Evolutionary conservation across 192 early-diverging fungal species (phyloP).

Genomic region (Coemansia nantahalensis): DNA sequence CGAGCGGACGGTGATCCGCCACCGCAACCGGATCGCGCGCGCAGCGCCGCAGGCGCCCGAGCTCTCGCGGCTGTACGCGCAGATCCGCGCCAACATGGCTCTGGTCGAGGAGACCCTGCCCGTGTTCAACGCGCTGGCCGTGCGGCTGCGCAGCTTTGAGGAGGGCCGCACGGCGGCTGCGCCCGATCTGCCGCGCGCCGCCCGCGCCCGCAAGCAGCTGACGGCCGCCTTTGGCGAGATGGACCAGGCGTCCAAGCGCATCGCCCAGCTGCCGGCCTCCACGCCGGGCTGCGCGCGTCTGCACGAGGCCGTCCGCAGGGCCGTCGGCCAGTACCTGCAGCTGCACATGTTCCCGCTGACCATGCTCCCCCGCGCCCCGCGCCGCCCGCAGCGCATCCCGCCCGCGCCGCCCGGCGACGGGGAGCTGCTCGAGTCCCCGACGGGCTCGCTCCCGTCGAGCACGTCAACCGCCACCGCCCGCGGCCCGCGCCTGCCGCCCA

Average conservation of each 20-base stretch:
- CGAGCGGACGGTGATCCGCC: constrained; percentile 55
- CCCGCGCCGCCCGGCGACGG: background rate
- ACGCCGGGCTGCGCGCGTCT: constrained; percentile 56
- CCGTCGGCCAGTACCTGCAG: constrained; percentile 70
- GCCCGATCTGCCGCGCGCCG: constrained; percentile 58
- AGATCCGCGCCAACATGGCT: constrained; percentile 12
- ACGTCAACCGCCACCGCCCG: constrained; percentile 14
- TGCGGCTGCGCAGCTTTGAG: background rate
- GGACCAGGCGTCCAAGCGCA: constrained; percentile 62
- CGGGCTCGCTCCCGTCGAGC: constrained; percentile 15
- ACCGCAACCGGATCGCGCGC: constrained; percentile 44
- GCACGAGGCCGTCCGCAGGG: constrained; percentile 61
- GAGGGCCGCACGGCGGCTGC: background rate
- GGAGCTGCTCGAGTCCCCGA: constrained; percentile 1
- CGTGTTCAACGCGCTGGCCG: constrained; percentile 26
- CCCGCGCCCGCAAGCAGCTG: constrained; percentile 60
- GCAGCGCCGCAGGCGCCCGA: constrained; percentile 22
- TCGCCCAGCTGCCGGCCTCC: constrained; percentile 54
- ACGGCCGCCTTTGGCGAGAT: constrained; percentile 62
- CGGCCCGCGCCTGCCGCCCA: background rate
- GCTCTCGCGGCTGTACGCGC: constrained; percentile 16
- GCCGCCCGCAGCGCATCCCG: constrained; percentile 15
- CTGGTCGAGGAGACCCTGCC: constrained; percentile 31
- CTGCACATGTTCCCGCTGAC: constrained; percentile 75
- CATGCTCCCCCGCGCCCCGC: constrained; percentile 63